Percentiles rank a stretch among this genome's conserved stretches.
Conservation (phyloP, 1,139 yeast genomes). For the Yarrowia galli region DNA sequence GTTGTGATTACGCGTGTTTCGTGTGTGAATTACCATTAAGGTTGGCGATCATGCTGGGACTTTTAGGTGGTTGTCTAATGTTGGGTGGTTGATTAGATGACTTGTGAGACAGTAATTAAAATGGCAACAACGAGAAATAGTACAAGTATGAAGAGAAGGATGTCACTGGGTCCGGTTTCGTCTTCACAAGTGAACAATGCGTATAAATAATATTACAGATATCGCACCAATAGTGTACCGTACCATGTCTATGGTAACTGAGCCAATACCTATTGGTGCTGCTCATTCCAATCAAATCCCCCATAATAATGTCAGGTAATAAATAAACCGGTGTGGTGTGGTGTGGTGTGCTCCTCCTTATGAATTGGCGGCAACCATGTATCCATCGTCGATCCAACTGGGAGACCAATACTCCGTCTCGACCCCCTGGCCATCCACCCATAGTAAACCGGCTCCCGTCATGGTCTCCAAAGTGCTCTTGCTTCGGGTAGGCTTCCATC, state of each 20-base stretch:
- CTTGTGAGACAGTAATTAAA: neutral
- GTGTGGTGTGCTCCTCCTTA: neutral
- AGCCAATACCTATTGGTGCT: too few species aligned
- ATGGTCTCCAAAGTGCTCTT: constrained; percentile 73
- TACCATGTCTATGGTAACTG: too few species aligned
- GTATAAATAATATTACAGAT: constrained; percentile 12
- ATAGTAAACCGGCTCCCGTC: constrained; percentile 79
- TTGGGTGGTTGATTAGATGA: neutral
- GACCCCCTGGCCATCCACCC: constrained; percentile 73
- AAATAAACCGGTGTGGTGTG: neutral
- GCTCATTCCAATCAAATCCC: too few species aligned
- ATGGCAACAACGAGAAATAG: neutral
- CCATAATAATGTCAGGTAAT: neutral
- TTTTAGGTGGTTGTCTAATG: neutral
- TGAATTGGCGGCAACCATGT: constrained; percentile 34
- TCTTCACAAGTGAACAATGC: neutral
- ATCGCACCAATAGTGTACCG: too few species aligned
- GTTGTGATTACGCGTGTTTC: constrained; percentile 36
- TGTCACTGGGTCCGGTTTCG: too few species aligned
- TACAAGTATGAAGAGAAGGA: neutral
- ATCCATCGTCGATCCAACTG: constrained; percentile 53
- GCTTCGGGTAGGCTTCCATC: constrained; percentile 73
- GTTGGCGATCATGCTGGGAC: constrained; percentile 28
- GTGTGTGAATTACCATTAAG: constrained; percentile 28
- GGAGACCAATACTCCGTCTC: constrained; percentile 73